A percentile compares a stretch with the other conserved stretches of the same genome.
phyloP scores from a whole-genome alignment of 1,139 yeast genomes.

The Arxiozyma telluris region DNA sequence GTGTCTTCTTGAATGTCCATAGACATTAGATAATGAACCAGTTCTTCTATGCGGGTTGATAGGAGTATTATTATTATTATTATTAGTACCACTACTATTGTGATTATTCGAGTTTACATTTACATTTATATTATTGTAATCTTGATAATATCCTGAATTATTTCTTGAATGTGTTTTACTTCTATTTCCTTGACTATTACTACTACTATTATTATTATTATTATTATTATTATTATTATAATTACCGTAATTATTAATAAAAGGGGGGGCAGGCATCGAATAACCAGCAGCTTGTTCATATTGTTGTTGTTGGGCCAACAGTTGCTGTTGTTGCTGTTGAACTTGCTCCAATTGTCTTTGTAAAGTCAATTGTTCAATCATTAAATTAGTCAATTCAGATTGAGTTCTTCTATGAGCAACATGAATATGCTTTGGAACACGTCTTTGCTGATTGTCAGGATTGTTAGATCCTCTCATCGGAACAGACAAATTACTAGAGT shows the following conservation, averaged over 20 bases:
- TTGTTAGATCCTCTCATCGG: background rate
- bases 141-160: slow-evolving; percentile 26
- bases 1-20: slow-evolving; percentile 84
- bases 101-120: slow-evolving; percentile 17
- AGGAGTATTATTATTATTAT: slow-evolving; percentile 21
- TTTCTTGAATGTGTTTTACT: slow-evolving; percentile 30
- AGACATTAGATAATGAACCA: slow-evolving; percentile 29
- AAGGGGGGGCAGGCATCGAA: slow-evolving; percentile 8
- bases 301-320: slow-evolving; percentile 47
- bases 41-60: slow-evolving; percentile 29
- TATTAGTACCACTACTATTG: slow-evolving; percentile 21
- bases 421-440: slow-evolving; percentile 49
- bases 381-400: slow-evolving; percentile 84
- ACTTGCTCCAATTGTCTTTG: slow-evolving; percentile 89
- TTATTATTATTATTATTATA: slow-evolving; percentile 5
- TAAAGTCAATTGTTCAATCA: slow-evolving; percentile 87
- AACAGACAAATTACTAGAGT: background rate
- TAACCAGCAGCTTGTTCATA: slow-evolving; percentile 2
- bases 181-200: slow-evolving; percentile 17
- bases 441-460: slow-evolving; percentile 16
- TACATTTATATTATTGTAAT: slow-evolving; percentile 12
- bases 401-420: slow-evolving; percentile 95
- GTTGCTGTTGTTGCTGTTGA: slow-evolving; percentile 86
- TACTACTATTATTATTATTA: slow-evolving; percentile 4
- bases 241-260: too few species aligned